These are phyloP conservation scores for Barnettozyma salicaria DNA, from an alignment of 805 yeast genomes.

Conservation along the genomic window DNA sequence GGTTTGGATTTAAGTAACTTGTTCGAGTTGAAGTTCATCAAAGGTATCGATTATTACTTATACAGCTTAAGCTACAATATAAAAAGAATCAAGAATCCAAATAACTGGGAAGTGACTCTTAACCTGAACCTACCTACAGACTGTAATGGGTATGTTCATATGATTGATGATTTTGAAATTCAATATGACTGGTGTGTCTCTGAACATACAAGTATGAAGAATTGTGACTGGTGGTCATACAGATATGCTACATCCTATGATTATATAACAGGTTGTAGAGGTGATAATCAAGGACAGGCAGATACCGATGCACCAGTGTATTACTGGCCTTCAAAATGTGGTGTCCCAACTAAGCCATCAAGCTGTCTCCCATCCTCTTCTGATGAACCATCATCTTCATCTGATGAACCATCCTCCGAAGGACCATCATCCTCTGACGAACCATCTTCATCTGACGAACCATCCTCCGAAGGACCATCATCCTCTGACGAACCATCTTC, in stretches of 20 bases:
- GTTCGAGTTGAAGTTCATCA: constrained; percentile 12
- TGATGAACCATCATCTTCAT: neutral
- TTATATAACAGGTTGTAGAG: constrained; percentile 10
- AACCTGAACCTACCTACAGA: neutral
- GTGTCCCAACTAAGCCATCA: neutral
- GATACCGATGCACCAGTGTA: constrained; percentile 9
- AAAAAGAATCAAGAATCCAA: constrained; percentile 5
- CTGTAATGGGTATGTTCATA: constrained; percentile 4
- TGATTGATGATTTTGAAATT: constrained; percentile 13
- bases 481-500: no score
- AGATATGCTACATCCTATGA: constrained; percentile 5
- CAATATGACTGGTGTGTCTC: constrained; percentile 25
- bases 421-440: neutral
- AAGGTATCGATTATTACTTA: constrained; percentile 1
- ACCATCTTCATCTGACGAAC: no score
- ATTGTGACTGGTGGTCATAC: constrained; percentile 5
- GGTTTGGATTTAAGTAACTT: constrained; percentile 4
- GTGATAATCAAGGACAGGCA: constrained; percentile 2
- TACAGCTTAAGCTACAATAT: constrained; percentile 5
- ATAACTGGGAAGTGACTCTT: constrained; percentile 9
- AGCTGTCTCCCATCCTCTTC: neutral
- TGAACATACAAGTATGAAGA: constrained; percentile 9
- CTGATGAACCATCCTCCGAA: neutral
- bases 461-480: no score
- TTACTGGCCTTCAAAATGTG: constrained; percentile 8